A percentile compares a stretch with the other conserved stretches of the same genome.
phyloP scores from a whole-genome alignment of 2,329 filamentous ascomycete genomes.

The Achaetomium macrosporum region DNA sequence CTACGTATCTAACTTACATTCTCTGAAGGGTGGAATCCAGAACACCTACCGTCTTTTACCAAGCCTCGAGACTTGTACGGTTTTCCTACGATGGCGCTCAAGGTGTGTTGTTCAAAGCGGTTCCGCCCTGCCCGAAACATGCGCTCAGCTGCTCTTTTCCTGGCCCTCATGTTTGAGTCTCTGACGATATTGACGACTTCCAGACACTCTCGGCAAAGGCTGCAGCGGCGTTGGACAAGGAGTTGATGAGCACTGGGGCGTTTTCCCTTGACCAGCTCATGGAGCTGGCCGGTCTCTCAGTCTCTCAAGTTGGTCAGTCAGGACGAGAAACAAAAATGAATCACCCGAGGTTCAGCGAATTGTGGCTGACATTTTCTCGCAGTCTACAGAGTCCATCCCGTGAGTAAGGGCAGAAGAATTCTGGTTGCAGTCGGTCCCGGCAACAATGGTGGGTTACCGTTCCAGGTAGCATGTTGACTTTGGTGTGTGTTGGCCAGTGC shows the following conservation, averaged over 20 bases:
- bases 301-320: constrained; percentile 74
- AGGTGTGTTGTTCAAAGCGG: constrained; percentile 10
- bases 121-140: no score
- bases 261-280: constrained; percentile 96
- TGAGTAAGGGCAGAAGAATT: constrained; percentile 62
- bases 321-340: neutral
- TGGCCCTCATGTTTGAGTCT: neutral
- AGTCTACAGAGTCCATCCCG: constrained; percentile 84
- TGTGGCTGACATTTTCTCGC: constrained; percentile 7
- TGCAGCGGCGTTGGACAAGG: constrained; percentile 81
- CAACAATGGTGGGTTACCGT: constrained; percentile 53
- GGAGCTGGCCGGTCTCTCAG: constrained; percentile 89
- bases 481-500: constrained; percentile 15
- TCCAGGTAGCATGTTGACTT: neutral
- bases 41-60: neutral
- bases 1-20: neutral
- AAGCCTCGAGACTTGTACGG: neutral
- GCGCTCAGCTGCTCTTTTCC: neutral
- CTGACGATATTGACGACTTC: neutral
- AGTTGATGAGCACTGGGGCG: constrained; percentile 82
- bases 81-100: constrained; percentile 17
- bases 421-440: constrained; percentile 88
- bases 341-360: neutral
- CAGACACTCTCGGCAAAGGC: constrained; percentile 84
- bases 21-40: no score